These are phyloP conservation scores for Aspergillus haitiensis DNA, from an alignment of 495 filamentous ascomycete species.

Conservation along the genomic window DNA sequence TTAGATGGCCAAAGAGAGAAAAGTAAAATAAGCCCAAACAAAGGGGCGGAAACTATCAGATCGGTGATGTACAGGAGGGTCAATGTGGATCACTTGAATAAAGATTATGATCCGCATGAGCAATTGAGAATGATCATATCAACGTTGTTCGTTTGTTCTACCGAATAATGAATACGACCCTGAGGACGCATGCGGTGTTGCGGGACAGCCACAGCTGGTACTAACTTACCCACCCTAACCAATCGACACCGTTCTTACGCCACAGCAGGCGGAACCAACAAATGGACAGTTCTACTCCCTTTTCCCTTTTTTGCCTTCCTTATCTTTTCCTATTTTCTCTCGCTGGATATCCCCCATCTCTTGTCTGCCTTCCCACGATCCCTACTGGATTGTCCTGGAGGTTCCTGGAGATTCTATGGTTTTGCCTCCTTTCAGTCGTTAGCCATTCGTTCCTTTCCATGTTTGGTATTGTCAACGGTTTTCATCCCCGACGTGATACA, in stretches of 20 bases:
- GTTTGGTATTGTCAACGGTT: too few relatives aligned
- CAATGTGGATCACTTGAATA: too few relatives aligned
- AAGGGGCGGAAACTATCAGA: too few relatives aligned
- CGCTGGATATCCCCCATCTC: conserved; percentile 5
- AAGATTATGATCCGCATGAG: too few relatives aligned
- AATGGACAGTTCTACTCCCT: conserved; percentile 11
- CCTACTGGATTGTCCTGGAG: conserved; percentile 29
- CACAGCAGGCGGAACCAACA: conserved; percentile 18
- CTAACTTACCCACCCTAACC: background rate
- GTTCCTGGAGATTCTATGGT: conserved; percentile 36
- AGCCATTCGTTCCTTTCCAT: too few relatives aligned
- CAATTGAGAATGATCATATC: too few relatives aligned
- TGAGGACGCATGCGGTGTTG: conserved; percentile 10
- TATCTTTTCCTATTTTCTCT: conserved; percentile 13
- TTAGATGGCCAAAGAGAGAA: too few relatives aligned
- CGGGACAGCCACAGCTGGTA: conserved; percentile 10
- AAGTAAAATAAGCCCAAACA: too few relatives aligned
- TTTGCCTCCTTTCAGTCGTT: conserved; percentile 31
- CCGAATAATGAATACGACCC: too few relatives aligned
- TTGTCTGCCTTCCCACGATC: conserved; percentile 16
- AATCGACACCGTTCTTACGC: conserved; percentile 3
- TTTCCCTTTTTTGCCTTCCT: conserved; percentile 13
- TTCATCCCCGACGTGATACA: conserved; percentile 12
- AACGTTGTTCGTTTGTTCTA: too few relatives aligned
- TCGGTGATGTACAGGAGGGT: too few relatives aligned